Base-by-base conservation (phyloP, 805 yeast genomes). In the Kodamaea leandrae region DNA sequence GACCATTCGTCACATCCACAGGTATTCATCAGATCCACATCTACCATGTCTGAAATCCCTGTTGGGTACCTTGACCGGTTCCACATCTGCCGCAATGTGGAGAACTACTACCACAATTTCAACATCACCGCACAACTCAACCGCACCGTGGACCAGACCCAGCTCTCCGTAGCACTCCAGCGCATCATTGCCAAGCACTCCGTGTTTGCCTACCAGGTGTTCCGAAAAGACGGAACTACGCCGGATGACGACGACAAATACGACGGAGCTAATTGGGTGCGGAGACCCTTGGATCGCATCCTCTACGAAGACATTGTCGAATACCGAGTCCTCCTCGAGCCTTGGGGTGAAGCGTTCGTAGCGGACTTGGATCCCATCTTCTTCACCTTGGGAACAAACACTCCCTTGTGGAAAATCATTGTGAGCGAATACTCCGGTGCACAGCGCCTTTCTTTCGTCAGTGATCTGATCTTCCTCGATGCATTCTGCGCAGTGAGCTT, bases 51-150 rank as follows among this genome's bases (percentile, higher is more conserved):
- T 12, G 29, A 26, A 9, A 26, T 26, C 8, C 29, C 29, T 6
- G 35, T 32, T 6, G 14, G 24, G 7, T 24, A 14, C 14, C 20
- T 34, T 10, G 37, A 34, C 6, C 37, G 27, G 21, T 14, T 18
- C 29, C 23, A 34, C 21, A 23, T 34, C 18, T 34, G 37, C 19
- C 37, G 37, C 9, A 34, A 34, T 16, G 27, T 34, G n/a, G 28
- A 24, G 19, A 34, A 34, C 6, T 24, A 13, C 30, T 34, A 34
- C 20, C 13, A 23, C 19, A 34, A 34, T 17, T 34, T 34, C 29
- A 34, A 34, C 19, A 7, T 34, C 28, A 34, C 37, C 4, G 27
- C 21, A 4, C 20, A 23, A 6, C 23, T 34, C 10, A 34, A 16
- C n/a, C 18, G 13, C 16, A 23, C 6, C n/a, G 28, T 34, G 17